Percentiles rank a stretch among this genome's conserved stretches.
Evolutionary conservation across 73 alveolate genomes (phyloP).

Genomic region (Tetrahymena malaccensis): DNA sequence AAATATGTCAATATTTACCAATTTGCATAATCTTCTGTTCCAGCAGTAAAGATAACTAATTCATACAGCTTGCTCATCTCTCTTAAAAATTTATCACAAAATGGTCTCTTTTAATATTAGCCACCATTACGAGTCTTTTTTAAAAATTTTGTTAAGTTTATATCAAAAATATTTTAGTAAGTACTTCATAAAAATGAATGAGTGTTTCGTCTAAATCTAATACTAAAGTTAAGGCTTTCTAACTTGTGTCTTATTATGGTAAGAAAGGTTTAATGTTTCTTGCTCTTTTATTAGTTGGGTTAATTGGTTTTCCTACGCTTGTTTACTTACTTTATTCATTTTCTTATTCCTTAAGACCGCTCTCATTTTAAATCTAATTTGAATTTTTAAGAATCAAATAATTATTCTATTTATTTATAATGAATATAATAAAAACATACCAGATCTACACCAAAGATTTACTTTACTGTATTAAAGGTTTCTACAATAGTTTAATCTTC

Average conservation of each 20-base stretch:
- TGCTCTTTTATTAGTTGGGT: neutral
- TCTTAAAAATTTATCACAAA: slow-evolving; percentile 73
- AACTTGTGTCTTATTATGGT: neutral
- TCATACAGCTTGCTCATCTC: slow-evolving; percentile 90
- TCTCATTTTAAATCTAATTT: neutral
- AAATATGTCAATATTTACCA: neutral
- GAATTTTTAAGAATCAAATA: neutral
- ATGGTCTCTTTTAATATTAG: slow-evolving; percentile 82
- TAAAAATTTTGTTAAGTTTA: neutral
- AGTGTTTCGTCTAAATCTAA: slow-evolving; percentile 96
- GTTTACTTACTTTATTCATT: neutral
- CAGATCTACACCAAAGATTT: neutral
- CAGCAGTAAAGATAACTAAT: slow-evolving; percentile 98
- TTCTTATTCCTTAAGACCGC: neutral
- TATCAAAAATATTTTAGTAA: slow-evolving; percentile 18
- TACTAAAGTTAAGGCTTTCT: slow-evolving; percentile 66
- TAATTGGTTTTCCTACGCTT: neutral
- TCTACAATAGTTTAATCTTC: neutral
- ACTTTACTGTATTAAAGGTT: neutral
- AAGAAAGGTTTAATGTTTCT: neutral
- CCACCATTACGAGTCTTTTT: slow-evolving; percentile 62
- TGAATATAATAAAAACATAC: neutral
- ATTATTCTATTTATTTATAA: neutral
- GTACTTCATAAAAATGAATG: slow-evolving; percentile 86
- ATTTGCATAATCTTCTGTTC: slow-evolving; percentile 90